Percentiles rank a stretch among this genome's conserved stretches.
Conservation (phyloP, 306 rosid genomes). For the Quercus agrifolia region DNA sequence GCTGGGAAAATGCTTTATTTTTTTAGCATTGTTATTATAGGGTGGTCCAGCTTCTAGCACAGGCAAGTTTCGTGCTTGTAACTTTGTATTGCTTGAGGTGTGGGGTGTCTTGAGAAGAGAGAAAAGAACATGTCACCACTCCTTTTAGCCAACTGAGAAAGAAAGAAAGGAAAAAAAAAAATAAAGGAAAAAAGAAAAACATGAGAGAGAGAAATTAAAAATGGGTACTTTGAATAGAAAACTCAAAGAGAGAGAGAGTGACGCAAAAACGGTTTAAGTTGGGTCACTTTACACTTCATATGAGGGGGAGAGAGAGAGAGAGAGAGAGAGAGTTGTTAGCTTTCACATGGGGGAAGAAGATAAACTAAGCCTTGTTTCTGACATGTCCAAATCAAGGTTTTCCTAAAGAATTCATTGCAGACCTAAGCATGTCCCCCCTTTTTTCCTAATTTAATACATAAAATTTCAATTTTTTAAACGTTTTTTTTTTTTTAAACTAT, state of each 20-base stretch:
- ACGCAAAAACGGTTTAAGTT: conserved; percentile 28
- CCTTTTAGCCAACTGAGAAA: conserved; percentile 33
- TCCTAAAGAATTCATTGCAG: conserved; percentile 43
- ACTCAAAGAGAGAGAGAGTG: conserved; percentile 17
- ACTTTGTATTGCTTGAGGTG: conserved; percentile 46
- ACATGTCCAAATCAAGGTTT: conserved; percentile 76
- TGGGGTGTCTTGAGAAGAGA: conserved; percentile 71
- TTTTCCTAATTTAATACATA: conserved; percentile 23
- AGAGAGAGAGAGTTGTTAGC: conserved; percentile 33
- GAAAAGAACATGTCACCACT: conserved; percentile 51
- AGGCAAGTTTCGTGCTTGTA: not conserved
- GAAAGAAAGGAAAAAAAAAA: not conserved
- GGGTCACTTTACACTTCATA: conserved; percentile 54
- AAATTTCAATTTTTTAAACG: conserved; percentile 34
- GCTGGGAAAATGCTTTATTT: not conserved
- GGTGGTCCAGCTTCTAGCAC: conserved; percentile 13
- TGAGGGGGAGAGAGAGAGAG: not conserved
- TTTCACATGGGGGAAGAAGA: conserved; percentile 61
- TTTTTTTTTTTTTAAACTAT: conserved; percentile 7
- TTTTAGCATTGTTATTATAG: not conserved
- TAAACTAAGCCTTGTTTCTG: conserved; percentile 40
- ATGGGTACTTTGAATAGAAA: conserved; percentile 15
- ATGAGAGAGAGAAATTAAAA: conserved; percentile 10
- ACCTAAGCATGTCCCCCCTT: conserved; percentile 59
- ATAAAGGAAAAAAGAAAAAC: not conserved